phyloP scores from a whole-genome alignment of 495 filamentous ascomycete species.

The Annulohypoxylon stygium region DNA sequence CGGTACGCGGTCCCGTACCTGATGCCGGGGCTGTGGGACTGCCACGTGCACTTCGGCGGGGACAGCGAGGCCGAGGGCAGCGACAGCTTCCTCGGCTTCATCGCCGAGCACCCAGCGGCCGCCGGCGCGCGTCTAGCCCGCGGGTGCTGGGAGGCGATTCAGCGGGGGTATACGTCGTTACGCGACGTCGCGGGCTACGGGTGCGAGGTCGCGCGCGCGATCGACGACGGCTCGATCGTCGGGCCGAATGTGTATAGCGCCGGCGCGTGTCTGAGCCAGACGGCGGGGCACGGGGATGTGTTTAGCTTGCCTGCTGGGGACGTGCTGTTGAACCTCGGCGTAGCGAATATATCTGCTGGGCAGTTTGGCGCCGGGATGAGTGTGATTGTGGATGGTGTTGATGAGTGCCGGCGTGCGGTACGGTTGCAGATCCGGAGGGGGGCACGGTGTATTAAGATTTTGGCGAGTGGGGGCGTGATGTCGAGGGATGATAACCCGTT shows the following conservation, averaged over 20 bases:
- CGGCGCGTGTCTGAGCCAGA: constrained; percentile 58
- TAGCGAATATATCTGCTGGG: constrained; percentile 39
- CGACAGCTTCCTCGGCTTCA: constrained; percentile 31
- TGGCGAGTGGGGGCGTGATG: constrained; percentile 62
- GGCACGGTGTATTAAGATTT: constrained; percentile 65
- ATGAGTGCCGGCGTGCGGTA: constrained; percentile 62
- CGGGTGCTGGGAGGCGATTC: constrained; percentile 58
- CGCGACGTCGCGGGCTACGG: constrained; percentile 64
- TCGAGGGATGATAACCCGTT: constrained; percentile 61
- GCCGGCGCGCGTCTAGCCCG: constrained; percentile 57
- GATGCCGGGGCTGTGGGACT: constrained; percentile 69
- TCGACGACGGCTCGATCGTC: constrained; percentile 60
- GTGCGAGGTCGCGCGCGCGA: constrained; percentile 58
- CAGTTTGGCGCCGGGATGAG: constrained; percentile 45
- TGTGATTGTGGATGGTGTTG: constrained; percentile 61
- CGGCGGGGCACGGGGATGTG: constrained; percentile 63
- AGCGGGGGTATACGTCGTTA: constrained; percentile 67
- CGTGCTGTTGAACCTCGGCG: constrained; percentile 51
- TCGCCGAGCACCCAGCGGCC: constrained; percentile 45
- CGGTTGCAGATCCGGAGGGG: constrained; percentile 64
- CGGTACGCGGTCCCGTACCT: constrained; percentile 54
- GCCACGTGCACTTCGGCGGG: constrained; percentile 61
- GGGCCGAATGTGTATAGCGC: constrained; percentile 65
- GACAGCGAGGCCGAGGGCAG: constrained; percentile 17
- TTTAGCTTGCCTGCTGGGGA: constrained; percentile 54